Conservation (phyloP, 2,329 filamentous ascomycete genomes). For the Fusarium phyllophilum region DNA sequence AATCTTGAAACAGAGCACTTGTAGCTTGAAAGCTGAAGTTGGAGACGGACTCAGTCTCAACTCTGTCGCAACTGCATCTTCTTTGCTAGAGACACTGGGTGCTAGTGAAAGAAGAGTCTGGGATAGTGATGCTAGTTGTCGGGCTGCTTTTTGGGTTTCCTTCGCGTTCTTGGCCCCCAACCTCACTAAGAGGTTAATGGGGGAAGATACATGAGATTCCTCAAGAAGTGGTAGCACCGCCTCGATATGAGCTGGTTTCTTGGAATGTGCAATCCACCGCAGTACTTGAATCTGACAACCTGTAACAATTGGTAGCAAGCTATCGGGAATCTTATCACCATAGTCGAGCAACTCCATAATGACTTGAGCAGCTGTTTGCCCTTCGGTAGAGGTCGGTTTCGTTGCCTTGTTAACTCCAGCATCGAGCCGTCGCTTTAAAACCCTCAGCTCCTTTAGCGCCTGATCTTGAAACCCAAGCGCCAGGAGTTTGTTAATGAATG, state of each 20-base stretch:
- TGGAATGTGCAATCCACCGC: slow-evolving; percentile 68
- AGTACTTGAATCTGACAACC: slow-evolving; percentile 73
- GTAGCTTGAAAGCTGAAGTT: slow-evolving; percentile 68
- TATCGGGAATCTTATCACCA: slow-evolving; percentile 54
- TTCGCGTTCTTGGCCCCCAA: slow-evolving; percentile 56
- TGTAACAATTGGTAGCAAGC: slow-evolving; percentile 65
- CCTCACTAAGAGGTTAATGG: slow-evolving; percentile 64
- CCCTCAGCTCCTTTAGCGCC: slow-evolving; percentile 73
- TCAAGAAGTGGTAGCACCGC: slow-evolving; percentile 65
- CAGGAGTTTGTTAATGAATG: slow-evolving; percentile 73
- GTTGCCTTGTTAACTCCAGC: slow-evolving; percentile 47
- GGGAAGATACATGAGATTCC: slow-evolving; percentile 64
- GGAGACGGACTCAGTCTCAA: slow-evolving; percentile 66
- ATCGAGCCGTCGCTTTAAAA: slow-evolving; percentile 73
- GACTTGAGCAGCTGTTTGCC: slow-evolving; percentile 44
- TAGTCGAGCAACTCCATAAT: slow-evolving; percentile 73
- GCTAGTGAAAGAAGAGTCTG: slow-evolving; percentile 73
- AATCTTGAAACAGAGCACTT: slow-evolving; percentile 69
- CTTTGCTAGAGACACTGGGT: slow-evolving; percentile 72
- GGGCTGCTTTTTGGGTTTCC: slow-evolving; percentile 66
- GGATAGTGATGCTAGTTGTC: slow-evolving; percentile 73
- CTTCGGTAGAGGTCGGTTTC: slow-evolving; percentile 45
- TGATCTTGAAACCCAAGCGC: slow-evolving; percentile 72
- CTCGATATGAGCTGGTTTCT: slow-evolving; percentile 69
- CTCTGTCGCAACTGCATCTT: slow-evolving; percentile 67